Evolutionary conservation across 148 eudicot species (phyloP).

Genomic region (Fagopyrum esculentum): DNA sequence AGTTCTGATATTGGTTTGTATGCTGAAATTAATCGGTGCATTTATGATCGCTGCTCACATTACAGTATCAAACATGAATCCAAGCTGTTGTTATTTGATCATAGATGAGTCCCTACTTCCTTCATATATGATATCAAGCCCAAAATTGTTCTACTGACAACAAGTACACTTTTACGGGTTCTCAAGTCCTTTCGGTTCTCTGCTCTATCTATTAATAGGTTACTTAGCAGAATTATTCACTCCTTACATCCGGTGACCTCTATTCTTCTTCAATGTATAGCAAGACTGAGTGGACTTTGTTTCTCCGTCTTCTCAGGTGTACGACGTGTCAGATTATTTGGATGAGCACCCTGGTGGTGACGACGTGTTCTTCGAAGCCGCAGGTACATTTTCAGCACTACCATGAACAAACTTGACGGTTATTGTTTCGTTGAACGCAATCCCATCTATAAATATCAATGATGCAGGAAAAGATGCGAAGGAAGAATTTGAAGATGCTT

Average conservation of each 20-base stretch:
- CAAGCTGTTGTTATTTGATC: background rate
- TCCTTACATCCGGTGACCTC: background rate
- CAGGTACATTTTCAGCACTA: slow-evolving; percentile 33
- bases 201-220: background rate
- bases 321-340: slow-evolving; percentile 80
- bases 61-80: background rate
- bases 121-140: background rate
- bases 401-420: background rate
- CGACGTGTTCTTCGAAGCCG: slow-evolving; percentile 60
- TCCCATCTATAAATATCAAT: background rate
- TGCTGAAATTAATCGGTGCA: background rate
- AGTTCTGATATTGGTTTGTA: background rate
- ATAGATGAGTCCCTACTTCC: background rate
- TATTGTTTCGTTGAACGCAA: background rate
- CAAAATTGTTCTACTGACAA: background rate
- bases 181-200: background rate
- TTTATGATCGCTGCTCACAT: background rate
- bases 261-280: background rate
- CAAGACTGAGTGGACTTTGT: background rate
- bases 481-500: slow-evolving; percentile 97
- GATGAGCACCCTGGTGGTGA: slow-evolving; percentile 98
- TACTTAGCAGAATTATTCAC: background rate
- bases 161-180: background rate
- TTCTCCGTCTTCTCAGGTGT: slow-evolving; percentile 43
- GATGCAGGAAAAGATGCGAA: slow-evolving; percentile 74